Conservation (phyloP, 805 yeast species). For the Hanseniaspora clermontiae region DNA sequence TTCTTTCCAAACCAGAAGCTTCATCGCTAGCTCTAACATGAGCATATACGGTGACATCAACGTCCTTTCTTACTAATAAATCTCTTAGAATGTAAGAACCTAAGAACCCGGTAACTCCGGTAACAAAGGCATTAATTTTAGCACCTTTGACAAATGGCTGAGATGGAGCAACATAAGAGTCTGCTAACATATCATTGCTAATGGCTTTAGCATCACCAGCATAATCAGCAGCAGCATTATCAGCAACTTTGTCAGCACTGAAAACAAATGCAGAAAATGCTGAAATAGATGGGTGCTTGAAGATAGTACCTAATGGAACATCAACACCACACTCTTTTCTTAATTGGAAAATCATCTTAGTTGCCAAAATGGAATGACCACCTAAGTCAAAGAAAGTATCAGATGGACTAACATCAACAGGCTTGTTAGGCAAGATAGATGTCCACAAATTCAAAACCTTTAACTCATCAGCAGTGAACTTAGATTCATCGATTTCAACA, state of each 20-base stretch:
- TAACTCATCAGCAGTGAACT: constrained; percentile 52
- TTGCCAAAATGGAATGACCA: constrained; percentile 94
- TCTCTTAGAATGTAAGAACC: constrained; percentile 83
- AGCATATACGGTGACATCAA: constrained; percentile 53
- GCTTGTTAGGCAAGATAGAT: constrained; percentile 69
- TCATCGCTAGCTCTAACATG: constrained; percentile 79
- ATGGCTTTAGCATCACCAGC: constrained; percentile 25
- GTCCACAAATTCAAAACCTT: constrained; percentile 75
- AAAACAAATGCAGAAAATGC: constrained; percentile 65
- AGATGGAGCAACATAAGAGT: constrained; percentile 29
- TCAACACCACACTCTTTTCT: constrained; percentile 67
- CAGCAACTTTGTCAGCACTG: constrained; percentile 47
- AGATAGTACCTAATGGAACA: constrained; percentile 79
- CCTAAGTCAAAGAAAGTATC: constrained; percentile 96
- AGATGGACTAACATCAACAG: constrained; percentile 58
- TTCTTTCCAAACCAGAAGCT: constrained; percentile 61
- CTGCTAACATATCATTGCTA: constrained; percentile 32
- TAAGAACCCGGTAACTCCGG: constrained; percentile 94
- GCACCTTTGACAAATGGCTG: constrained; percentile 23
- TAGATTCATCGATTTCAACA: constrained; percentile 34
- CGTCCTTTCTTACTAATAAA: constrained; percentile 43
- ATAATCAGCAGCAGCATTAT: constrained; percentile 6
- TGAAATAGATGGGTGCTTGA: constrained; percentile 75
- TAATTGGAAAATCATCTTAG: constrained; percentile 88
- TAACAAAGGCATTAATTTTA: constrained; percentile 57